These are phyloP conservation scores for Phytophthora pisi DNA, from an alignment of 352 stramenopile genomes.

Conservation along the genomic window DNA sequence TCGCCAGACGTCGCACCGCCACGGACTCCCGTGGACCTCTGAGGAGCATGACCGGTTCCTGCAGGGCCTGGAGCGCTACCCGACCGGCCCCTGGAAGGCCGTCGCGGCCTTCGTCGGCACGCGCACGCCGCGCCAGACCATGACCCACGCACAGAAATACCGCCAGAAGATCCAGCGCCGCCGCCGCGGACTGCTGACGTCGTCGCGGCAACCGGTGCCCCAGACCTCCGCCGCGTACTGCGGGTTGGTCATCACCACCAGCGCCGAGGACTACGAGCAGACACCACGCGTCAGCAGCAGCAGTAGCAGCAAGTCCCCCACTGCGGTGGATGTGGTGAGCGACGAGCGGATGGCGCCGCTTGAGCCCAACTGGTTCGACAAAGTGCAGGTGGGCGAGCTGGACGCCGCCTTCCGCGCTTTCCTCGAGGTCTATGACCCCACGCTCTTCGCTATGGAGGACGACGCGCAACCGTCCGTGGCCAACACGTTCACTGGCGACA, in stretches of 20 bases:
- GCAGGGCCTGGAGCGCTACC: slow-evolving; percentile 51
- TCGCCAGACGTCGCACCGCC: slow-evolving; percentile 16
- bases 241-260: slow-evolving; percentile 20
- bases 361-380: slow-evolving; percentile 35
- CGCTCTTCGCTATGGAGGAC: slow-evolving; percentile 23
- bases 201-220: slow-evolving; percentile 21
- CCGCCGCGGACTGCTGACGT: slow-evolving; percentile 39
- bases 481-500: neutral
- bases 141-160: slow-evolving; percentile 96
- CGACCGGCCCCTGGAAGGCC: slow-evolving; percentile 56
- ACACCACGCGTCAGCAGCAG: neutral
- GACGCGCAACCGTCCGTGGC: neutral
- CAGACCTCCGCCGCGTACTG: slow-evolving; percentile 12
- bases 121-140: slow-evolving; percentile 89
- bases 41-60: slow-evolving; percentile 65
- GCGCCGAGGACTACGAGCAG: neutral
- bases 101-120: slow-evolving; percentile 52
- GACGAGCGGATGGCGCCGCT: slow-evolving; percentile 6
- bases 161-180: slow-evolving; percentile 68
- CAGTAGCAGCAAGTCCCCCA: slow-evolving; percentile 17
- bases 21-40: slow-evolving; percentile 38
- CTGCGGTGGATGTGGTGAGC: slow-evolving; percentile 13
- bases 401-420: slow-evolving; percentile 31
- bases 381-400: slow-evolving; percentile 24
- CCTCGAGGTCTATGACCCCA: slow-evolving; percentile 33